Evolutionary conservation across 148 eudicot genomes (phyloP), one percentile per base, ranked within the genome.

Genomic region (Arbutus unedo): DNA sequence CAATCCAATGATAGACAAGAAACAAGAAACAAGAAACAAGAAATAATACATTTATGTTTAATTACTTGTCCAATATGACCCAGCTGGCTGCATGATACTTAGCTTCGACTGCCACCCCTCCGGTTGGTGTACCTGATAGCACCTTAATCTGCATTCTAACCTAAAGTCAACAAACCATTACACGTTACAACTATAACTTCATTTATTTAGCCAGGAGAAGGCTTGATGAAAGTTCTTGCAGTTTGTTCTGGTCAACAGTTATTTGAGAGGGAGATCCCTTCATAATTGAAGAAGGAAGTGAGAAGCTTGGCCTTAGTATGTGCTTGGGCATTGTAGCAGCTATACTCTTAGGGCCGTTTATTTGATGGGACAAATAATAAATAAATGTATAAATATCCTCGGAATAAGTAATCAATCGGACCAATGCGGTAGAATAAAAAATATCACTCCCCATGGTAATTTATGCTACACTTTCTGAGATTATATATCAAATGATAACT

Each of bases 11-110:
- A 59, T 79, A 81, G 47, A 83, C n/a, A 44, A 87, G 89, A 86
- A 89, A 60, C 85, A 79, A 87, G 91, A 89, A 89, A 88, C 51
- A 91, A 88, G 38, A 31, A 84, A 60, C 85, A 79, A 87, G 91
- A 89, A 89, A 88, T 56, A 91, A 88, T 90, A 93, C 88, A 79
- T 93, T 92, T 89, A 89, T 85, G 84, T 88, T 87, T 79, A 92
- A 90, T 95, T 95, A 95, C 98, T 93, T 95, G 93, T 95, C 97
- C 93, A 95, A 92, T 84, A 95, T 78, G 92, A 95, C 98, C 98
- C 98, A 95, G 84, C 76, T 89, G 82, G 95, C 94, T 83, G 90
- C 90, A 59, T 89, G 88, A 76, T 87, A 88, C 85, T 89, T 92
- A 49, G 98, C 98, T 86, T 95, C 97, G 70, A 91, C 93, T 31